Conservation (phyloP, 2,329 filamentous ascomycete species). For the Akanthomyces uredinophilus region DNA sequence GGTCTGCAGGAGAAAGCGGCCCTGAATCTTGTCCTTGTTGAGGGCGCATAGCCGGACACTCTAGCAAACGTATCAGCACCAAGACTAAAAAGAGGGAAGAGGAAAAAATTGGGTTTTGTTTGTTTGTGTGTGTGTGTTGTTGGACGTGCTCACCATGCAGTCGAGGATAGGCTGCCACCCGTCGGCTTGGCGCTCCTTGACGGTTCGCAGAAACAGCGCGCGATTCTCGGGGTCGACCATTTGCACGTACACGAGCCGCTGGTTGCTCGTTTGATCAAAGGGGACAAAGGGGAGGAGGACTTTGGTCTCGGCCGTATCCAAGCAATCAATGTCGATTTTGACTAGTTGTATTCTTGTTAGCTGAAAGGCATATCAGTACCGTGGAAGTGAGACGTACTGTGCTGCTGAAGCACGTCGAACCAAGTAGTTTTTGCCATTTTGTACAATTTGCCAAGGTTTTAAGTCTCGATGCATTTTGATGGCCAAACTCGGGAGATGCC, state of each 20-base stretch:
- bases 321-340: slow-evolving; percentile 13
- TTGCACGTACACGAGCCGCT: not conserved
- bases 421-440: slow-evolving; percentile 3
- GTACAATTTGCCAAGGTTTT: not conserved
- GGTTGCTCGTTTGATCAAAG: slow-evolving; percentile 11
- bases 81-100: too few relatives aligned
- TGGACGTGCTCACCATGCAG: slow-evolving; percentile 24
- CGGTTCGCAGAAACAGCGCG: slow-evolving; percentile 3
- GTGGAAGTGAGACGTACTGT: slow-evolving; percentile 3
- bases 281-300: slow-evolving; percentile 5
- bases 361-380: not conserved
- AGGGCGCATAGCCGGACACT: slow-evolving; percentile 19
- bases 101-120: slow-evolving; percentile 37
- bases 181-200: slow-evolving; percentile 15
- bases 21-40: slow-evolving; percentile 19
- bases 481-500: not conserved
- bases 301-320: slow-evolving; percentile 22
- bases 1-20: slow-evolving; percentile 21
- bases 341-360: not conserved
- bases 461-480: not conserved
- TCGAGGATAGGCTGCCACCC: slow-evolving; percentile 20
- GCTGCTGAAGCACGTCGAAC: slow-evolving; percentile 9
- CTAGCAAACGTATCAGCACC: not conserved
- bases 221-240: slow-evolving; percentile 8
- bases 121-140: too few relatives aligned